Conservation (phyloP, 2,329 filamentous ascomycete species). For the Cephalotrichum gorgonifer region DNA sequence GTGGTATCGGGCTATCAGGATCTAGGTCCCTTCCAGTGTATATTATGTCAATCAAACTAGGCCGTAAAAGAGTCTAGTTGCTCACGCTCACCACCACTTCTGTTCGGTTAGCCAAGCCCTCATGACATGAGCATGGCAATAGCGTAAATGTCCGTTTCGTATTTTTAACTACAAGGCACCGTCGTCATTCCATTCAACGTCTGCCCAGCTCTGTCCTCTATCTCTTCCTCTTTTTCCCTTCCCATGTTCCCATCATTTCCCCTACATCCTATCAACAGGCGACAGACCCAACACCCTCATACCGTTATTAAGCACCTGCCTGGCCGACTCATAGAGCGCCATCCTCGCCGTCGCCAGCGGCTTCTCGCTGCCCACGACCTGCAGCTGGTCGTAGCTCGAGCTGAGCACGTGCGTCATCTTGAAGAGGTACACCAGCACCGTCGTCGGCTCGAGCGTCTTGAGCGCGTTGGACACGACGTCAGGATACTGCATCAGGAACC, state of each 20-base stretch:
- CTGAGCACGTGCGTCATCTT: conserved; percentile 77
- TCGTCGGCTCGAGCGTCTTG: conserved; percentile 68
- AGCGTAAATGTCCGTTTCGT: too few relatives aligned
- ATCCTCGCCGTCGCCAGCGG: conserved; percentile 63
- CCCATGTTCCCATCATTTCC: not conserved
- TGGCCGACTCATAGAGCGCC: conserved; percentile 67
- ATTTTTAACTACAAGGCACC: too few relatives aligned
- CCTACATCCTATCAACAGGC: conserved; percentile 41
- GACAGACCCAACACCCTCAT: conserved; percentile 72
- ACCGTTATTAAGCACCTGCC: conserved; percentile 69
- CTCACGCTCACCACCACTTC: too few relatives aligned
- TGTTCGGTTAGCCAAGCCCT: too few relatives aligned
- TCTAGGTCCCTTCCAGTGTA: too few relatives aligned
- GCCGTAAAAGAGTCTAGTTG: too few relatives aligned
- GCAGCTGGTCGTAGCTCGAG: conserved; percentile 71
- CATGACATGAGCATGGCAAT: too few relatives aligned
- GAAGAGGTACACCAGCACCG: conserved; percentile 57
- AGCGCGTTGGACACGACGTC: conserved; percentile 77
- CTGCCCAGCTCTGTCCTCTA: too few relatives aligned
- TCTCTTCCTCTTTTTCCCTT: not conserved
- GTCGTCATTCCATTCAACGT: too few relatives aligned
- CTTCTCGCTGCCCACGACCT: conserved; percentile 69
- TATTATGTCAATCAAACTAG: too few relatives aligned
- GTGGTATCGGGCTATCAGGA: too few relatives aligned
- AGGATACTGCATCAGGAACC: conserved; percentile 73